Percentiles rank a stretch among this genome's conserved stretches.
Evolutionary conservation across 1,284 basidiomycete genomes (phyloP).

Genomic region (Cryptococcus amylolentus): DNA sequence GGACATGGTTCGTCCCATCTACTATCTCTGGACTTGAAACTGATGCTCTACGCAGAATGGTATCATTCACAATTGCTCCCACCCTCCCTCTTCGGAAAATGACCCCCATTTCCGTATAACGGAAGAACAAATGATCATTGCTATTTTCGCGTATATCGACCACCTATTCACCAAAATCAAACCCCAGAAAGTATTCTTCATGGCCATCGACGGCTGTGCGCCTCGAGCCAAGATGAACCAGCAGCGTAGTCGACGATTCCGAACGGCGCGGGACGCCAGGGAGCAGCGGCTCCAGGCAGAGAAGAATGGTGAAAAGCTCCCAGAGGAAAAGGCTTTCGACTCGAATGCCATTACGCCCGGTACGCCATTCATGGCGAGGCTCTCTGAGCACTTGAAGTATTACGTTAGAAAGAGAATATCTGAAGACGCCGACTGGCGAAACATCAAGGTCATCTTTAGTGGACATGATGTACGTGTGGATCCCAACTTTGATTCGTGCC

Average conservation of each 20-base stretch:
- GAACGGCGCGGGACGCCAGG: conserved; percentile 88
- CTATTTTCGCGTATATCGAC: conserved; percentile 96
- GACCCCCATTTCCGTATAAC: conserved; percentile 93
- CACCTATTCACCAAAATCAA: conserved; percentile 96
- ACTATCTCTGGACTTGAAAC: not conserved
- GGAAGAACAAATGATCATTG: conserved; percentile 95
- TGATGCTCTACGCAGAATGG: conserved; percentile 77
- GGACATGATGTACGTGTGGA: conserved; percentile 73
- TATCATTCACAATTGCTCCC: conserved; percentile 92
- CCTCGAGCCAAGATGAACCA: conserved; percentile 99
- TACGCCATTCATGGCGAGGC: conserved; percentile 87
- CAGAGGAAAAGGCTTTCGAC: conserved; percentile 92
- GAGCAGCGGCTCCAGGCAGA: conserved; percentile 83
- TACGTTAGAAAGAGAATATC: conserved; percentile 96
- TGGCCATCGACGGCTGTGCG: conserved; percentile 97
- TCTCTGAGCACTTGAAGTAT: conserved; percentile 89
- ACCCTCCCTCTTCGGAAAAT: conserved; percentile 59
- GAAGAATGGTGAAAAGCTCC: conserved; percentile 83
- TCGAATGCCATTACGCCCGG: conserved; percentile 99
- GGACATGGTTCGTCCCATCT: conserved; percentile 29
- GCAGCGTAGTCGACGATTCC: conserved; percentile 88
- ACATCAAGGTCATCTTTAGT: conserved; percentile 87
- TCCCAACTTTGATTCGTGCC: not conserved
- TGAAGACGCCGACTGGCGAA: conserved; percentile 90
- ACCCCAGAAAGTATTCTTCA: conserved; percentile 93